Evolutionary conservation across 1,284 basidiomycete genomes (phyloP).

Genomic region (Ganoderma leucocontextum): DNA sequence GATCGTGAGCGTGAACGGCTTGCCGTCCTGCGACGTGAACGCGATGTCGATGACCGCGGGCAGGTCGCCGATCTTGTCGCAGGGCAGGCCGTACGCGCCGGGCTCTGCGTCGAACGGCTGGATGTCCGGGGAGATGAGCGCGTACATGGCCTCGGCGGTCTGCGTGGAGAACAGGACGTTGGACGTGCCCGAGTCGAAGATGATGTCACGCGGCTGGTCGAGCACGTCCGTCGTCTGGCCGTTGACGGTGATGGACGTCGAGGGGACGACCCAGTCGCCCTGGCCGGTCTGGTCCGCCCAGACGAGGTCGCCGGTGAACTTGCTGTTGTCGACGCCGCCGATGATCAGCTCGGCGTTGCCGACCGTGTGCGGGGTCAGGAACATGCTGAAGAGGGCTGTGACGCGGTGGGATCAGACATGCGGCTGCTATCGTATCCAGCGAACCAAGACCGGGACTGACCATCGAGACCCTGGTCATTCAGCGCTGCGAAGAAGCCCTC

Average conservation of each 20-base stretch:
- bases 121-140: slow-evolving; percentile 63
- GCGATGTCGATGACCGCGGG: slow-evolving; percentile 59
- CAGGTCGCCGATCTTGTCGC: slow-evolving; percentile 52
- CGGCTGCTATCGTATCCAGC: background rate
- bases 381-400: slow-evolving; percentile 61
- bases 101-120: slow-evolving; percentile 55
- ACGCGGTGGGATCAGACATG: background rate
- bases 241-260: slow-evolving; percentile 58
- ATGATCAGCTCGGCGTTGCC: slow-evolving; percentile 63
- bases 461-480: slow-evolving; percentile 55
- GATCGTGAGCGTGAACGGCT: slow-evolving; percentile 61
- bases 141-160: slow-evolving; percentile 62
- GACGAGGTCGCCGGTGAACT: slow-evolving; percentile 56
- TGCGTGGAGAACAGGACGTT: slow-evolving; percentile 58
- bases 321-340: slow-evolving; percentile 59
- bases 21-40: slow-evolving; percentile 56
- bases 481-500: slow-evolving; percentile 59
- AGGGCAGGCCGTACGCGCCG: slow-evolving; percentile 65
- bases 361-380: slow-evolving; percentile 55
- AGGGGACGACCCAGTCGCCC: slow-evolving; percentile 55
- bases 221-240: slow-evolving; percentile 56
- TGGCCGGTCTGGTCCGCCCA: slow-evolving; percentile 50
- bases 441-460: slow-evolving; percentile 39
- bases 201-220: slow-evolving; percentile 50
- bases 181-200: slow-evolving; percentile 66